Conservation (phyloP, 345 rosid species). For the Moricandia moricandioides region DNA sequence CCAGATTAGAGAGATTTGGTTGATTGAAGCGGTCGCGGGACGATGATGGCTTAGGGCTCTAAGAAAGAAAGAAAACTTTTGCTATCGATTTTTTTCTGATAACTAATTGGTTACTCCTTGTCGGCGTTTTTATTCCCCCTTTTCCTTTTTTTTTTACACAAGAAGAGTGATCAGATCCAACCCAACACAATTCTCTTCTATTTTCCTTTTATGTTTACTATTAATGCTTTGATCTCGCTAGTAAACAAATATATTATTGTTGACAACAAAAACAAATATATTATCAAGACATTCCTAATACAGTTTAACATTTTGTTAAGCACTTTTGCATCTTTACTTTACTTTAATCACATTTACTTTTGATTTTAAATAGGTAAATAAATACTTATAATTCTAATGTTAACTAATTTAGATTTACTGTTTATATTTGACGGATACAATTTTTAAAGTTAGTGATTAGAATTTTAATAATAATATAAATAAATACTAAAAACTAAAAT, state of each 20-base stretch:
- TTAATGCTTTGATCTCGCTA: background rate
- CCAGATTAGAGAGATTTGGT: background rate
- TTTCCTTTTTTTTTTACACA: background rate
- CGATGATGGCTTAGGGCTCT: slow-evolving; percentile 25
- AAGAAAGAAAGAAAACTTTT: background rate
- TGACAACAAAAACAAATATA: too few species aligned
- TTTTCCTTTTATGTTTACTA: background rate
- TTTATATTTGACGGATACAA: too few species aligned
- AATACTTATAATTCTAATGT: too few species aligned
- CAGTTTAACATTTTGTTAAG: background rate
- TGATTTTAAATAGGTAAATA: too few species aligned
- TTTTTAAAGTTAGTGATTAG: too few species aligned
- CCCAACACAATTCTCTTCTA: background rate
- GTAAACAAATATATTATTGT: background rate
- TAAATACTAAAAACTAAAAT: too few species aligned
- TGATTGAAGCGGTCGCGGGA: slow-evolving; percentile 26
- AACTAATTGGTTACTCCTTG: slow-evolving; percentile 18
- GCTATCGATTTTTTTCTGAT: background rate
- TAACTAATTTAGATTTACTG: too few species aligned
- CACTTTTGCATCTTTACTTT: too few species aligned
- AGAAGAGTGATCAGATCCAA: background rate
- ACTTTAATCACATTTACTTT: too few species aligned
- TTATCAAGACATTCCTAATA: background rate
- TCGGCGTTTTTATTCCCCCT: slow-evolving; percentile 23
- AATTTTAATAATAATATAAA: too few species aligned